Evolutionary conservation across 1,284 basidiomycete genomes (phyloP).

Genomic region (Sphagnurus paluster): DNA sequence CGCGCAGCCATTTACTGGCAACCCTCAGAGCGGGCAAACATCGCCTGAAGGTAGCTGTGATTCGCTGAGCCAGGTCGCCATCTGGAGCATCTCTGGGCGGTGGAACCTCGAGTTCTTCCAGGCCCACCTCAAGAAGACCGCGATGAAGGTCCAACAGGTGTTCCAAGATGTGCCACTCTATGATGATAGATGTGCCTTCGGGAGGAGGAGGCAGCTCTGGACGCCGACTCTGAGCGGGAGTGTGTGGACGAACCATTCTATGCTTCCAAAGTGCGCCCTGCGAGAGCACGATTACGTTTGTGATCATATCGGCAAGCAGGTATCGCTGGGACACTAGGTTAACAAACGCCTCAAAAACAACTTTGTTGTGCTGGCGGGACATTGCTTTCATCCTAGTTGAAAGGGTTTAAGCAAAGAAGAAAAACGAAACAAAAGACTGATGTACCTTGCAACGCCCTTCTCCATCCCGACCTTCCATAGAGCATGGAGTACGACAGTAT

Average conservation of each 20-base stretch:
- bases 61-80: conserved; percentile 73
- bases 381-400: conserved; percentile 42
- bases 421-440: conserved; percentile 3
- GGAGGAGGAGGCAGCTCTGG: conserved; percentile 23
- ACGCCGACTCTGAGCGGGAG: conserved; percentile 25
- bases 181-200: conserved; percentile 29
- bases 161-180: conserved; percentile 71
- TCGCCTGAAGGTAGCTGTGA: conserved; percentile 84
- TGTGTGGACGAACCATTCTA: conserved; percentile 55
- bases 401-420: conserved; percentile 8
- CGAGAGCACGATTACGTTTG: conserved; percentile 71
- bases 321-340: conserved; percentile 64
- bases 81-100: conserved; percentile 53
- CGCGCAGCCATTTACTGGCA: conserved; percentile 85
- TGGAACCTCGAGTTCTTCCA: conserved; percentile 52
- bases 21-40: conserved; percentile 88
- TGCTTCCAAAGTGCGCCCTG: conserved; percentile 84
- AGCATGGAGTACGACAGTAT: conserved; percentile 71
- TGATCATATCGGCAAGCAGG: conserved; percentile 77
- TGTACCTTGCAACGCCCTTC: conserved; percentile 63
- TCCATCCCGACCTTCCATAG: conserved; percentile 62
- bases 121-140: conserved; percentile 68
- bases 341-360: conserved; percentile 54
- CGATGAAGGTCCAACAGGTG: conserved; percentile 77
- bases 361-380: conserved; percentile 47